These are phyloP conservation scores for Microsporum ferrugineum DNA, from an alignment of 2,329 filamentous ascomycete genomes.

Conservation along the genomic window DNA sequence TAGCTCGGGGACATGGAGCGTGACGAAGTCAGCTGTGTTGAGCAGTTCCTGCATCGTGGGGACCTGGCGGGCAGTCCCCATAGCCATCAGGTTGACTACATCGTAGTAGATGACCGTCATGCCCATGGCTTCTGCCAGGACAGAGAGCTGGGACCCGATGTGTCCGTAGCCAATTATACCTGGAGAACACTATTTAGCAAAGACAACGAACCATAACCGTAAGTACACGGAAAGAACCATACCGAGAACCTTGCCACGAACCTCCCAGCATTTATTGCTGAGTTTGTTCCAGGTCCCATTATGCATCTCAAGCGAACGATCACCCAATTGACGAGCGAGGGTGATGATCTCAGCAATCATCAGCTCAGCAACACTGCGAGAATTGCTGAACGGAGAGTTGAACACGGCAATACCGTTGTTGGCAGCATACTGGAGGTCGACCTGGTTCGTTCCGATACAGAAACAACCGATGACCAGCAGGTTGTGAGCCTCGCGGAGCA, in stretches of 20 bases:
- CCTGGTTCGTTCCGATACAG: conserved; percentile 79
- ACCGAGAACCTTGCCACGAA: conserved; percentile 92
- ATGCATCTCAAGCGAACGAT: conserved; percentile 91
- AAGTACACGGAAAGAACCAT: conserved; percentile 16
- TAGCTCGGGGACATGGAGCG: conserved; percentile 86
- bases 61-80: conserved; percentile 80
- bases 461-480: conserved; percentile 95
- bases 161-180: conserved; percentile 94
- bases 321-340: conserved; percentile 81
- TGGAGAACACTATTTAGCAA: conserved; percentile 19
- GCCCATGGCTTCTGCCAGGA: conserved; percentile 92
- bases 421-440: conserved; percentile 36
- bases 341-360: conserved; percentile 89
- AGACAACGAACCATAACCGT: neutral
- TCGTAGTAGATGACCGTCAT: conserved; percentile 98
- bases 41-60: conserved; percentile 65
- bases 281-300: conserved; percentile 96
- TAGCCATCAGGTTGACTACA: conserved; percentile 81
- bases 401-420: conserved; percentile 74
- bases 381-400: conserved; percentile 98
- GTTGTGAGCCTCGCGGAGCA: conserved; percentile 82
- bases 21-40: conserved; percentile 75
- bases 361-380: conserved; percentile 87
- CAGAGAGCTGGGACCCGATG: conserved; percentile 90
- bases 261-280: conserved; percentile 92